Evolutionary conservation across 1,284 basidiomycete genomes (phyloP), one percentile per base, ranked within the genome.

Genomic region (Pseudozyma sp.): DNA sequence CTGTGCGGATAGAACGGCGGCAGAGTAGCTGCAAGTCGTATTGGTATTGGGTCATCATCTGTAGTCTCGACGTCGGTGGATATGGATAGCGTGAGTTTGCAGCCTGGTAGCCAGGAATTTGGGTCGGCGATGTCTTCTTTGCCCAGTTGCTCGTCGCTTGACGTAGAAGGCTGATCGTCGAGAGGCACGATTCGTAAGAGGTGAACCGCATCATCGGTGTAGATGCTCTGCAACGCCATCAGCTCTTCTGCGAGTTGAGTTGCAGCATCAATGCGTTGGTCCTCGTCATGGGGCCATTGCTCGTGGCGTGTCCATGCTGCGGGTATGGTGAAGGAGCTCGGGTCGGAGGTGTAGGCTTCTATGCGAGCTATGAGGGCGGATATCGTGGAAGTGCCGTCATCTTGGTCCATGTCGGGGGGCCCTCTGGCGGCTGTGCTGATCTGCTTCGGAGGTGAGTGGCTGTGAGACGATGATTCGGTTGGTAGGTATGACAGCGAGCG

Each of bases 141-240:
- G n/a, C 48, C 59, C 0, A 31, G 33, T 29, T 47, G 46, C 5
- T 52, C 44, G 29, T 63, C 54, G n/a, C n/a, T 14, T n/a, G 29
- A 30, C 4, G 6, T 39, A 6, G 42, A 8, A 19, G 34, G 4
- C 5, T 50, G 44, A 3, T 17, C 34, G 13, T 29, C 44, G 31
- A 55, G 42, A 7, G 54, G 42, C 2, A 35, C 7, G 14, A 63
- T 54, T 11, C 47, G 63, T 55, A 75, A 56, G 17, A 80, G 42
- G 13, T 74, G 59, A 7, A 82, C 57, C 24, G 57, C 57, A 14
- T 80, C 77, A 9, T 77, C 74, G 3, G 74, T 75, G 49, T 81
- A 84, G 61, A 84, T 84, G 55, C 78, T 79, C 49, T 79, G 75
- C 7, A 84, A 50, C 13, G 82, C 81, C 54, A 71, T 53, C 13